These are phyloP conservation scores for Aspergillus felis DNA, from an alignment of 2,329 filamentous ascomycete species.

Conservation along the genomic window DNA sequence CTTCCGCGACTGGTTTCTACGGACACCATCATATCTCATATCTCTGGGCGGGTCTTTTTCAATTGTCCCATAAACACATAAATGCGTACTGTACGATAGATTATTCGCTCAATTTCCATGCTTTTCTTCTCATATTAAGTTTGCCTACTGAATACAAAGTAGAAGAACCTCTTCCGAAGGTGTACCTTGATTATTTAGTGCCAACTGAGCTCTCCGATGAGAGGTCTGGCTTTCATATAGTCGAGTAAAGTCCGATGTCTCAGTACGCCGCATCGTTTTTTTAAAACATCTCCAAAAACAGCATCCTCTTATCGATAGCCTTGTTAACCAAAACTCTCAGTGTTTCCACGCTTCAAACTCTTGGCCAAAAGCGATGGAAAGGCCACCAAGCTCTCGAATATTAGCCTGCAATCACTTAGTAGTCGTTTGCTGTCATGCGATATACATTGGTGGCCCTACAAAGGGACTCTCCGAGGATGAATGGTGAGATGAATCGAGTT, in stretches of 20 bases:
- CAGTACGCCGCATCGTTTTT: background rate
- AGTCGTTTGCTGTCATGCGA: slow-evolving; percentile 79
- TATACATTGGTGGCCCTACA: slow-evolving; percentile 61
- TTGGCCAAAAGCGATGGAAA: background rate
- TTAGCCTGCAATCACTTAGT: slow-evolving; percentile 55
- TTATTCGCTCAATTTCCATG: background rate
- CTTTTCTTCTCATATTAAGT: background rate
- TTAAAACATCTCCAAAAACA: background rate
- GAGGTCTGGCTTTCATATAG: no score
- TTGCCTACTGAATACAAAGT: background rate
- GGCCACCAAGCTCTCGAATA: background rate
- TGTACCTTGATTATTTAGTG: background rate
- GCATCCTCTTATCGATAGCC: background rate
- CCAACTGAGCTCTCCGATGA: no score
- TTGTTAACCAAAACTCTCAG: background rate
- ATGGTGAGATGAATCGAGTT: slow-evolving; percentile 44
- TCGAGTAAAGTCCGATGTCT: no score
- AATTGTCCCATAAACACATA: background rate
- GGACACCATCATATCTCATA: background rate
- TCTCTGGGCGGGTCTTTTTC: background rate
- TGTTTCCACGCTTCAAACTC: background rate
- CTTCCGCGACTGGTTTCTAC: background rate
- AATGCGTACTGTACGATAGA: background rate
- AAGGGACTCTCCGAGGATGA: slow-evolving; percentile 55
- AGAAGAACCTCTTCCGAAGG: background rate